Evolutionary conservation across 2,329 filamentous ascomycete species (phyloP), one percentile per base, ranked within the genome.

Genomic region (Helotiales sp.): DNA sequence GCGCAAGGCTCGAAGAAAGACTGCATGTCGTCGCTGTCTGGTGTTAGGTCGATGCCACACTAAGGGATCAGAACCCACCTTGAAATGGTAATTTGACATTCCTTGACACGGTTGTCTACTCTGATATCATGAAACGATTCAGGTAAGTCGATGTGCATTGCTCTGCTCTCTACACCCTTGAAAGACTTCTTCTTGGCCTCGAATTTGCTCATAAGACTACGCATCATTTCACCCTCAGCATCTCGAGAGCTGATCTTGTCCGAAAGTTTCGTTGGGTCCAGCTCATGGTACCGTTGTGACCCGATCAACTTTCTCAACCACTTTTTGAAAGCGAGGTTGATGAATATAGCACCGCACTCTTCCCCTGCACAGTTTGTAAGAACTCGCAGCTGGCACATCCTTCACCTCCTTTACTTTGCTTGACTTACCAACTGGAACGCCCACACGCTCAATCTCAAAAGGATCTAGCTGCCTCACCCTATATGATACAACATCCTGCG

Each of bases 1-100:
- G 66, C 62, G 33, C 63, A 68, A 25, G 52, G 51, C 22, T 57
- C 42, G 15, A 57, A 57, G 29, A 57, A 57, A 19, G 38, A 48
- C 30, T 52, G 15, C 55, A 57, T 57, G 15, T 52, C 55, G 0
- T 57, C 13, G 22, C 48, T 57, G 19, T 1, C 3, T 6, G 1
- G 17, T 30, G 6, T 38, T 30, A 24, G 44, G 34, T 12, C 1
- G 3, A 29, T 1, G 13, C 6, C 30, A 38, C 5, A 5, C 3
- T 10, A 24, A 19, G 12, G 12, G 9, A 19, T 34, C 2, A 8
- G 33, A 38, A 24, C 33, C 7, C 19, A 58, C 55, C 34, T 33
- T 29, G 50, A 40, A 22, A 60, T 57, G 1, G 25, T 56, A 3
- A 60, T 52, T 27, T 57, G 17, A 4, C 58, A 46, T 15, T 33